phyloP scores from a whole-genome alignment of 768 basidiomycete species.

The Phylloporus arenicola region DNA sequence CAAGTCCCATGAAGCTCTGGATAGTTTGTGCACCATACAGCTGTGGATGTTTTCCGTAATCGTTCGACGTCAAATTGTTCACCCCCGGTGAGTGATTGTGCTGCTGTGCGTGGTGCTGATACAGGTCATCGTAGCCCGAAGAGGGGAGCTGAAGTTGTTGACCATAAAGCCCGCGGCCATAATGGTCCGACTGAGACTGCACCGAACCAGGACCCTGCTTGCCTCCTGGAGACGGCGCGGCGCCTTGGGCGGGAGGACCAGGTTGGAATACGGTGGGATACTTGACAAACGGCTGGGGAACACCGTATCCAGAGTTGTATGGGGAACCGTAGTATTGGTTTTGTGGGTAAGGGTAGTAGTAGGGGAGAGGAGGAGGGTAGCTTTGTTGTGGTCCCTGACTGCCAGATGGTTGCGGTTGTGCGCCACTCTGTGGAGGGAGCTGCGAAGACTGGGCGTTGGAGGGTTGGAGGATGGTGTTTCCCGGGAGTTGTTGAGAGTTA shows the following conservation, averaged over 20 bases:
- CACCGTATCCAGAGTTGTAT: conserved; percentile 51
- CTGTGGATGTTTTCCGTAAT: conserved; percentile 42
- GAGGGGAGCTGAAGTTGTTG: conserved; percentile 49
- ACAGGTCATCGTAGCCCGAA: conserved; percentile 45
- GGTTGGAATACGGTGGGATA: conserved; percentile 74
- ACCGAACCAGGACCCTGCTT: conserved; percentile 59
- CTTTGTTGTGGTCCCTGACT: conserved; percentile 62
- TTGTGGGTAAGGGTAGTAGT: conserved; percentile 67
- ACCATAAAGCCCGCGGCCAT: conserved; percentile 60
- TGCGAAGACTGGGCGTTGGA: conserved; percentile 51
- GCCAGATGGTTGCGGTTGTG: conserved; percentile 53
- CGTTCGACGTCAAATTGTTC: conserved; percentile 35
- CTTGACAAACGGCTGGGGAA: conserved; percentile 69
- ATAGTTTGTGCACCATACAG: conserved; percentile 52
- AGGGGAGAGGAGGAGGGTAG: conserved; percentile 56
- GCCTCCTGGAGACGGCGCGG: conserved; percentile 57
- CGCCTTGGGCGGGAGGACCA: conserved; percentile 62
- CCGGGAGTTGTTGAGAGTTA: conserved; percentile 52
- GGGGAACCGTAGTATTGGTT: conserved; percentile 73
- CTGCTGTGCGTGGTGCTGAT: conserved; percentile 51
- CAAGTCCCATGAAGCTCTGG: conserved; percentile 68
- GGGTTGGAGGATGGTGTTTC: conserved; percentile 45
- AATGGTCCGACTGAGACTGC: conserved; percentile 51
- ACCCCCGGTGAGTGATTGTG: conserved; percentile 50
- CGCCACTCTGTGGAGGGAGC: conserved; percentile 41